Base-by-base conservation (phyloP, 202 grass and related monocot genomes). In the Digitaria exilis region DNA sequence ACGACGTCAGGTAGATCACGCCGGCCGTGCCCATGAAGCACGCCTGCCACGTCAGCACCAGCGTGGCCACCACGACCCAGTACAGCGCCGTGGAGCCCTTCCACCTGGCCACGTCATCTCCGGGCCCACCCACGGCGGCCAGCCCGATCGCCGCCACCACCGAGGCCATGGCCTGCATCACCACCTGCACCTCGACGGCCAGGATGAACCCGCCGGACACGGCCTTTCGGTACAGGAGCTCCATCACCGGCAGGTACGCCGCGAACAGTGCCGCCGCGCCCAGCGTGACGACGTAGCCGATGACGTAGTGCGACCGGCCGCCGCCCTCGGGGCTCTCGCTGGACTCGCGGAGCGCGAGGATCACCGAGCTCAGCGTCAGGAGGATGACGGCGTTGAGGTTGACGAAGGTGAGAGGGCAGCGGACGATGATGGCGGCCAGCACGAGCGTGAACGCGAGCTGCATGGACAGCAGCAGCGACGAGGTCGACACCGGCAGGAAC, bases 21-120 rank as follows among this genome's bases (percentile, higher is more conserved):
- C 94, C 94, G 5, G 94, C 94, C 16, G 94, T 97, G 69, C 94
- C 91, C 89, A 93, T 93, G 87, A 97, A 97, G 50, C 94, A 97
- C 44, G 92, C 71, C 89, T 97, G 94, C 94, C 94, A 97, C 65
- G 90, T 91, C 44, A 91, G 46, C 24, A 93, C 89, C n/a, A 79
- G 77, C 9, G 78, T 42, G 4, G 26, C 46, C 37, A 93, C 66
- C 49, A 89, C 84, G 5, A 31, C 39, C 91, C 94, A 97, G 87
- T 97, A 97, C 10, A 46, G 9, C 0, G 75, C 61, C 16, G 82
- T 2, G 17, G 82, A 78, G 14, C 92, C 87, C 45, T 91, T 37
- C 89, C 89, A 97, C 1, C n/a, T 9, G 13, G 76, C 70, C 62
- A 73, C 84, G 44, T 89, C 84, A 21, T 58, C 76, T 51, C 75